Conservation (phyloP, 2,329 filamentous ascomycete genomes). For the Botrytis elliptica region DNA sequence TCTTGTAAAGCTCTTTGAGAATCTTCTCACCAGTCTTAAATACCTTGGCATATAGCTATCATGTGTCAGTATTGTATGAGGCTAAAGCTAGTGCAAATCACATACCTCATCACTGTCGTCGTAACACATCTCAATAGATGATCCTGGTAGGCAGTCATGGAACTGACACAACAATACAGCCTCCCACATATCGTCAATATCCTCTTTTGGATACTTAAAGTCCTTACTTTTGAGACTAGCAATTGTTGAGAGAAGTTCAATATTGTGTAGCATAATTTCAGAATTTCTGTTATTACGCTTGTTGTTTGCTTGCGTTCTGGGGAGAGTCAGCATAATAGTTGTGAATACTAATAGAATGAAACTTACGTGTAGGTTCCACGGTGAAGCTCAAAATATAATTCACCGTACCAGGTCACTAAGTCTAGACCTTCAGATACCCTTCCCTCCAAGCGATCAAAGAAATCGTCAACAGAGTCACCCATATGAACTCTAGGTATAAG, state of each 20-base stretch:
- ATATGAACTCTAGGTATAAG: conserved; percentile 83
- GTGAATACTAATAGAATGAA: background rate
- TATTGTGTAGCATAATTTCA: conserved; percentile 80
- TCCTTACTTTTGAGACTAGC: conserved; percentile 65
- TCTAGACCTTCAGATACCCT: conserved; percentile 62
- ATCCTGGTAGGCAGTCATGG: conserved; percentile 94
- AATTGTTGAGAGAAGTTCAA: conserved; percentile 84
- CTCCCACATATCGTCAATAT: conserved; percentile 98
- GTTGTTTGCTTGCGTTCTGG: conserved; percentile 85
- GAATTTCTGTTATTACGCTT: conserved; percentile 89
- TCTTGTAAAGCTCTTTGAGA: conserved; percentile 65
- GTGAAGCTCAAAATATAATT: conserved; percentile 97
- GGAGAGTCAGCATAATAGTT: background rate
- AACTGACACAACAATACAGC: conserved; percentile 89
- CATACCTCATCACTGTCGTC: conserved; percentile 82
- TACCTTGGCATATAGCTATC: conserved; percentile 73
- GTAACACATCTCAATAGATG: conserved; percentile 96
- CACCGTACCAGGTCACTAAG: conserved; percentile 95
- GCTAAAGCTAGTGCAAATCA: conserved; percentile 1
- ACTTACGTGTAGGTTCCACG: conserved; percentile 81
- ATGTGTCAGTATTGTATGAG: conserved; percentile 33
- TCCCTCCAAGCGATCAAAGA: conserved; percentile 81
- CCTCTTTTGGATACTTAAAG: conserved; percentile 89
- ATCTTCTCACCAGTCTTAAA: conserved; percentile 74
- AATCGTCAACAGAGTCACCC: conserved; percentile 88